Conservation (phyloP, 495 filamentous ascomycete genomes). For the Aspergillus homomorphus region DNA sequence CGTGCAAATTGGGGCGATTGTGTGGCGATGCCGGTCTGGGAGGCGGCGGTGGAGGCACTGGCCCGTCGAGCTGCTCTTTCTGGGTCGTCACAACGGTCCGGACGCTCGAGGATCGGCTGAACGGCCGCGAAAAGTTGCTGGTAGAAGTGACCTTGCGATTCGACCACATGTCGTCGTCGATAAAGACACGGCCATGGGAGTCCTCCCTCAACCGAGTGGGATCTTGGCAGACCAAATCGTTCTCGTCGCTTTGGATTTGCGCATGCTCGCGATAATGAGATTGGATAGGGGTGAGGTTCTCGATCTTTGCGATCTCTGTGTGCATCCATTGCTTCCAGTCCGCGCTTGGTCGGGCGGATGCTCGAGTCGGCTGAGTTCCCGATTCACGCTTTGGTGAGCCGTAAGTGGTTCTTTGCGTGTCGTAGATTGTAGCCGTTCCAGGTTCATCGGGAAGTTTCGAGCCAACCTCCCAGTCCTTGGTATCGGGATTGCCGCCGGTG, state of each 20-base stretch:
- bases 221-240: not conserved
- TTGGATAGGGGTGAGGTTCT: constrained; percentile 27
- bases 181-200: constrained; percentile 8
- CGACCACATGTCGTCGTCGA: not conserved
- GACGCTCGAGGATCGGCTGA: constrained; percentile 34
- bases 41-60: not conserved
- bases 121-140: constrained; percentile 39
- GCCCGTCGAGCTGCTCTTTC: constrained; percentile 3
- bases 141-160: constrained; percentile 13
- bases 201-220: constrained; percentile 10
- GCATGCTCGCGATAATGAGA: constrained; percentile 60
- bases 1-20: not conserved
- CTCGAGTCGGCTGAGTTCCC: constrained; percentile 6
- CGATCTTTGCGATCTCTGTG: constrained; percentile 40
- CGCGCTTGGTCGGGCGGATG: constrained; percentile 25
- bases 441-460: constrained; percentile 22
- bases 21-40: not conserved
- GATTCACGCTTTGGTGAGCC: constrained; percentile 27
- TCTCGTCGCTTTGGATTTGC: constrained; percentile 51
- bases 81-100: constrained; percentile 26
- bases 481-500: constrained; percentile 40
- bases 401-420: constrained; percentile 39
- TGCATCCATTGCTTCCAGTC: constrained; percentile 52
- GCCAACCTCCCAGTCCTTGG: constrained; percentile 15
- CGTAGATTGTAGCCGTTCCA: constrained; percentile 46